Evolutionary conservation across 2,329 filamentous ascomycete genomes (phyloP).

Genomic region (Pseudogymnoascus sp.): DNA sequence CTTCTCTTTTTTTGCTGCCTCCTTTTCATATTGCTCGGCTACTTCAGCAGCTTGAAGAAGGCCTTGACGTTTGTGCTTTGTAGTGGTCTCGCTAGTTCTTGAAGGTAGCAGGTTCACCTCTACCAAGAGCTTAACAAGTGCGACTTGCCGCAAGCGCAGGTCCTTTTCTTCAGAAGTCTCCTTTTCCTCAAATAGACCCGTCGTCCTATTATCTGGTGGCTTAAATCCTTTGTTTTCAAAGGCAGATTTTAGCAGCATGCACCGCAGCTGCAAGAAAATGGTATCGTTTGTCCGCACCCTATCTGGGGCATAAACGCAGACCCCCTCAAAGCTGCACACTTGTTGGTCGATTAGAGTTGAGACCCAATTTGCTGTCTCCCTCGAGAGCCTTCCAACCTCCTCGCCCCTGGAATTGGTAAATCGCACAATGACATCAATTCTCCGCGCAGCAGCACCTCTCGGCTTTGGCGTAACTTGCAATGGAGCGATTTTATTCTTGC

Average conservation of each 20-base stretch:
- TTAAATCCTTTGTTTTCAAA: slow-evolving; percentile 61
- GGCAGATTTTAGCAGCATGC: slow-evolving; percentile 65
- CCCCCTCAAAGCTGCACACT: slow-evolving; percentile 78
- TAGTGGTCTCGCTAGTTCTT: slow-evolving; percentile 63
- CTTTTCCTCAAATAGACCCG: slow-evolving; percentile 71
- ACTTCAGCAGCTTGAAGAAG: slow-evolving; percentile 82
- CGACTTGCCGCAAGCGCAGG: slow-evolving; percentile 76
- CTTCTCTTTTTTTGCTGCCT: slow-evolving; percentile 34
- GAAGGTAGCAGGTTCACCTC: slow-evolving; percentile 79
- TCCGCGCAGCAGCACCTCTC: slow-evolving; percentile 45
- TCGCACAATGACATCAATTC: slow-evolving; percentile 80
- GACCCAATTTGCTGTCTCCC: slow-evolving; percentile 85
- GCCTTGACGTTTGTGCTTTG: slow-evolving; percentile 74
- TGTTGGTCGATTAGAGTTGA: slow-evolving; percentile 87
- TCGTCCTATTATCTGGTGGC: slow-evolving; percentile 61
- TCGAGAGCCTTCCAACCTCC: slow-evolving; percentile 80
- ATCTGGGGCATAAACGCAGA: slow-evolving; percentile 84
- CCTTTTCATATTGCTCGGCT: slow-evolving; percentile 67
- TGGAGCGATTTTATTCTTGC: slow-evolving; percentile 32
- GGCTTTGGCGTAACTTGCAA: slow-evolving; percentile 22
- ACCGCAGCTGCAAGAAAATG: slow-evolving; percentile 80
- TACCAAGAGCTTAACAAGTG: slow-evolving; percentile 79
- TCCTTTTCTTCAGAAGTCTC: slow-evolving; percentile 82
- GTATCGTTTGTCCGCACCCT: slow-evolving; percentile 83
- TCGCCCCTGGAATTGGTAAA: slow-evolving; percentile 74